A percentile compares a stretch with the other conserved stretches of the same genome.
Conservation (phyloP, 2,329 filamentous ascomycete genomes). For the Aspergillus phoenicis region DNA sequence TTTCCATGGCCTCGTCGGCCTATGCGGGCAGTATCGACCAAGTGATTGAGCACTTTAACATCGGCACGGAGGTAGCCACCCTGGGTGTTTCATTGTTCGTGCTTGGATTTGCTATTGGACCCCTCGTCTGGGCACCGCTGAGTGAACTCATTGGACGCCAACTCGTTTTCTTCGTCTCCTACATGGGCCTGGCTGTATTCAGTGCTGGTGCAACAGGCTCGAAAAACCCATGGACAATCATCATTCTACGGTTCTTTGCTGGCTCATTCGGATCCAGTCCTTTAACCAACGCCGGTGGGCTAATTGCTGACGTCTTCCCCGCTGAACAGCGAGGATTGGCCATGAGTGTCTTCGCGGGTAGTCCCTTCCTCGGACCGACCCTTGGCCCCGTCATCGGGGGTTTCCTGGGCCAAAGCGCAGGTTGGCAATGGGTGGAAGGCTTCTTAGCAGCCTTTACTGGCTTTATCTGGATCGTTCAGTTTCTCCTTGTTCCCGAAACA, state of each 20-base stretch:
- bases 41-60: slow-evolving; percentile 59
- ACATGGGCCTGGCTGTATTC: slow-evolving; percentile 59
- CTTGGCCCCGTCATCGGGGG: slow-evolving; percentile 34
- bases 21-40: slow-evolving; percentile 38
- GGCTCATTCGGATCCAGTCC: slow-evolving; percentile 62
- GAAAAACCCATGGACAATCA: slow-evolving; percentile 59
- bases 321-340: slow-evolving; percentile 57
- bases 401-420: slow-evolving; percentile 32
- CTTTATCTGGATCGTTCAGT: slow-evolving; percentile 30
- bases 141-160: slow-evolving; percentile 66
- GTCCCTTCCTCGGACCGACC: slow-evolving; percentile 58
- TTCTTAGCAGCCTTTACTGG: slow-evolving; percentile 34
- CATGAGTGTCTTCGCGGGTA: slow-evolving; percentile 65
- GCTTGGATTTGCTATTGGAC: slow-evolving; percentile 62
- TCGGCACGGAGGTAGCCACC: slow-evolving; percentile 57
- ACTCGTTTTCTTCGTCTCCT: slow-evolving; percentile 55
- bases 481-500: slow-evolving; percentile 31
- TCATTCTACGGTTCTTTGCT: slow-evolving; percentile 67
- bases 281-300: slow-evolving; percentile 44
- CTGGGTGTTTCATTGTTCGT: slow-evolving; percentile 68
- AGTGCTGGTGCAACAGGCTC: slow-evolving; percentile 61
- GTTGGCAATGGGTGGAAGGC: slow-evolving; percentile 36
- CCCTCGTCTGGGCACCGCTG: slow-evolving; percentile 67
- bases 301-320: slow-evolving; percentile 62
- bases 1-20: slow-evolving; percentile 47